A percentile compares a stretch with the other conserved stretches of the same genome.
These are phyloP conservation scores for Hydnomerulius pinastri DNA, from an alignment of 768 basidiomycete genomes.

Conservation along the genomic window DNA sequence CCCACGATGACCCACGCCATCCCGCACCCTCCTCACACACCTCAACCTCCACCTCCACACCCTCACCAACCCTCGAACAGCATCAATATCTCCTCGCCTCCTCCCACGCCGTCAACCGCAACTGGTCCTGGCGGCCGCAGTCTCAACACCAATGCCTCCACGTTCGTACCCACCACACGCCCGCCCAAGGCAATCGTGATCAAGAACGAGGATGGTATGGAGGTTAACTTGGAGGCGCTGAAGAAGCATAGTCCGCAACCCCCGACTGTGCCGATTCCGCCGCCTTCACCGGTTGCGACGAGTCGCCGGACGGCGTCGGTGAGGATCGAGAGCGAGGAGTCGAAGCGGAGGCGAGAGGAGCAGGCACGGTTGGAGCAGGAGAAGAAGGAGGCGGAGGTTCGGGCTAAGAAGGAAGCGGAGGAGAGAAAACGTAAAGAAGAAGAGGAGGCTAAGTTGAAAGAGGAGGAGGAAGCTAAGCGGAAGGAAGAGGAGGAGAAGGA, in stretches of 20 bases:
- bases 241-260: slow-evolving; percentile 48
- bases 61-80: slow-evolving; percentile 47
- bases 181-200: slow-evolving; percentile 50
- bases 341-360: slow-evolving; percentile 49
- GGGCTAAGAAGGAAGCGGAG: slow-evolving; percentile 36
- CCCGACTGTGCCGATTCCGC: slow-evolving; percentile 40
- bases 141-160: slow-evolving; percentile 62
- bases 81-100: slow-evolving; percentile 55
- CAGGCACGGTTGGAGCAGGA: slow-evolving; percentile 43
- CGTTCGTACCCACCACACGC: slow-evolving; percentile 62
- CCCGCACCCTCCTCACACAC: slow-evolving; percentile 45
- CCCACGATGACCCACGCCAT: slow-evolving; percentile 66
- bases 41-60: slow-evolving; percentile 47
- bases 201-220: slow-evolving; percentile 65
- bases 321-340: slow-evolving; percentile 66
- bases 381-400: slow-evolving; percentile 40
- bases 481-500: slow-evolving; percentile 46
- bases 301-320: slow-evolving; percentile 39
- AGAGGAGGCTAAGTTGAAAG: slow-evolving; percentile 42
- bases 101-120: slow-evolving; percentile 64
- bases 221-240: slow-evolving; percentile 60
- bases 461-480: slow-evolving; percentile 42
- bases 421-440: slow-evolving; percentile 40
- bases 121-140: slow-evolving; percentile 40
- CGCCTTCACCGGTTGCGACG: slow-evolving; percentile 33